phyloP scores from a whole-genome alignment of 2,329 filamentous ascomycete species.

The Davidsoniella eucalypti region DNA sequence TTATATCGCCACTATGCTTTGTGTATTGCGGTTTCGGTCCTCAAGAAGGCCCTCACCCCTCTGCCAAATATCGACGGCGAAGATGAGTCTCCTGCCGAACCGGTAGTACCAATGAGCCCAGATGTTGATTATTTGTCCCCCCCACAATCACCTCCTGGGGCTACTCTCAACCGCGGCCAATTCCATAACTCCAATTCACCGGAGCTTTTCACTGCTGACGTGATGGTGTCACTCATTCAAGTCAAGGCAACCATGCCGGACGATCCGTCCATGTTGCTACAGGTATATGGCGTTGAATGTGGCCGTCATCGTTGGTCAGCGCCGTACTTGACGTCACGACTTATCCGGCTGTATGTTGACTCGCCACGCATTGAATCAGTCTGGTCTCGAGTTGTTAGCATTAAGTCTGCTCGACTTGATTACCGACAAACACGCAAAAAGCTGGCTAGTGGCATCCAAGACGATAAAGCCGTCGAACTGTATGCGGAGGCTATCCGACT shows the following conservation, averaged over 20 bases:
- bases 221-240: slow-evolving; percentile 68
- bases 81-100: slow-evolving; percentile 4
- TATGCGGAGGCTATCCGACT: slow-evolving; percentile 72
- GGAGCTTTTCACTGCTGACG: slow-evolving; percentile 67
- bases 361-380: slow-evolving; percentile 66
- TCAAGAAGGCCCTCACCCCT: slow-evolving; percentile 25
- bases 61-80: slow-evolving; percentile 12
- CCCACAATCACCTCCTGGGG: slow-evolving; percentile 16
- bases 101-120: slow-evolving; percentile 14
- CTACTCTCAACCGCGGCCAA: slow-evolving; percentile 5
- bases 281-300: slow-evolving; percentile 66
- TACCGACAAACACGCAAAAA: slow-evolving; percentile 62
- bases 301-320: slow-evolving; percentile 77
- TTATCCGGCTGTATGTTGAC: slow-evolving; percentile 75
- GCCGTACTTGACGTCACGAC: slow-evolving; percentile 61
- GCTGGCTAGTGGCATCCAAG: slow-evolving; percentile 35
- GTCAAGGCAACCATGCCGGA: slow-evolving; percentile 76
- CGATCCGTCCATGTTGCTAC: slow-evolving; percentile 83
- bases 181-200: slow-evolving; percentile 14
- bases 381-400: slow-evolving; percentile 74
- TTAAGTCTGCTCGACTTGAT: slow-evolving; percentile 69
- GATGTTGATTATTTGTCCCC: slow-evolving; percentile 22
- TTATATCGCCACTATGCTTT: slow-evolving; percentile 85
- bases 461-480: slow-evolving; percentile 73
- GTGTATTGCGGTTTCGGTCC: slow-evolving; percentile 61